These are phyloP conservation scores for Ziziphus jujuba DNA, from an alignment of 306 rosid species.

Conservation along the genomic window DNA sequence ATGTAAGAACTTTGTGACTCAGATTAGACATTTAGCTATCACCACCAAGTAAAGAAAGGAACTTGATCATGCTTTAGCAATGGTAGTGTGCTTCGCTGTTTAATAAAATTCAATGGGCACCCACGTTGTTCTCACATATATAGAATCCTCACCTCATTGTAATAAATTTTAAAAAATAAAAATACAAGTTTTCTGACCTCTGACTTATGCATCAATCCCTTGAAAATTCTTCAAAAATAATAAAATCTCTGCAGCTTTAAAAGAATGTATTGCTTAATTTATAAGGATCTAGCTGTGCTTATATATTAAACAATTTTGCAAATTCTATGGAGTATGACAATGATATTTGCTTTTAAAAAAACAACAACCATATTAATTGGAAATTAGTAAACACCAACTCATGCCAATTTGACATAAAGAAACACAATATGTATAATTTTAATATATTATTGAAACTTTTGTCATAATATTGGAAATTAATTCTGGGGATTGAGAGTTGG, in stretches of 20 bases:
- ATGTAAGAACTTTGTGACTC: too few species aligned
- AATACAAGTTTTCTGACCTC: background rate
- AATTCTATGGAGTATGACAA: background rate
- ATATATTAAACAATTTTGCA: too few species aligned
- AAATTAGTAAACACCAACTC: too few species aligned
- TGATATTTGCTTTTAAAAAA: background rate
- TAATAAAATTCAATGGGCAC: background rate
- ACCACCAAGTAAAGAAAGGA: too few species aligned
- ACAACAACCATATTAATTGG: too few species aligned
- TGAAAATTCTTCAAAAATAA: background rate
- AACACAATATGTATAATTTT: too few species aligned
- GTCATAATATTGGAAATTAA: slow-evolving; percentile 13
- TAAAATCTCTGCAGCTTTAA: slow-evolving; percentile 4
- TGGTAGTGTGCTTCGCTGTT: too few species aligned
- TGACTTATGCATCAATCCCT: slow-evolving; percentile 2
- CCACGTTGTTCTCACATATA: background rate
- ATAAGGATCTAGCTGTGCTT: slow-evolving; percentile 19
- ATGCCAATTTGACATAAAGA: background rate
- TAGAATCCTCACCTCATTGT: slow-evolving; percentile 1
- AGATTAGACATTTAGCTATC: too few species aligned
- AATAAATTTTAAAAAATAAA: background rate
- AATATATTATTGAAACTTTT: too few species aligned
- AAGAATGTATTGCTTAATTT: slow-evolving; percentile 26
- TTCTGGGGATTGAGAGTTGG: slow-evolving; percentile 44
- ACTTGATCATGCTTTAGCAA: too few species aligned